Percentiles rank a stretch among this genome's conserved stretches.
Conservation (phyloP, 129 eudicot genomes). For the Pittosporum tobira region DNA sequence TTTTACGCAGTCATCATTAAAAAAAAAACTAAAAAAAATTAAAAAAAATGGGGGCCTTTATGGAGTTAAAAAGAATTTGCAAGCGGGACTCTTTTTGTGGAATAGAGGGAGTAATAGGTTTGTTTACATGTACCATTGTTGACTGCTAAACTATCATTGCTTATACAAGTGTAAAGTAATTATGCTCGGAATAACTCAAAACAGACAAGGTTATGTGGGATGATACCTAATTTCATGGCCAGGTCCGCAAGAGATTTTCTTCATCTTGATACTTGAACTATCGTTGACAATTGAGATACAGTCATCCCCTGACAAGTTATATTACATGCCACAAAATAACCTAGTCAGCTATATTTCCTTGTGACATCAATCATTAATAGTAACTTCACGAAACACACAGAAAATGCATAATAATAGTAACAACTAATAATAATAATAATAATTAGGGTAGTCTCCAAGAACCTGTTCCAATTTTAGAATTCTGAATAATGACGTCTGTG, state of each 20-base stretch:
- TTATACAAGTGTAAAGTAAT: constrained; percentile 1
- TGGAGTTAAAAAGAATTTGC: no score
- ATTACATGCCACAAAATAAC: constrained; percentile 6
- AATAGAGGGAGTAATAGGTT: no score
- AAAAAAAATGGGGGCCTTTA: no score
- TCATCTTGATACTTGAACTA: constrained; percentile 89
- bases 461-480: constrained; percentile 95
- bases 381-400: no score
- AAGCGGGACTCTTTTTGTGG: no score
- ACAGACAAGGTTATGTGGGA: constrained; percentile 1
- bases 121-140: background rate
- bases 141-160: background rate
- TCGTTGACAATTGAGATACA: constrained; percentile 86
- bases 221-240: constrained; percentile 96
- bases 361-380: background rate
- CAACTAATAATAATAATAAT: no score
- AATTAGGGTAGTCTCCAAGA: background rate
- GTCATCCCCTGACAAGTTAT: constrained; percentile 83
- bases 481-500: constrained; percentile 63
- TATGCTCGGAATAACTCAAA: background rate
- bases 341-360: background rate
- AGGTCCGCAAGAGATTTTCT: constrained; percentile 78
- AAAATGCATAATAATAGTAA: no score
- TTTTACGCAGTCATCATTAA: no score
- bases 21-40: no score